Evolutionary conservation across 768 basidiomycete species (phyloP), one percentile per base, ranked within the genome.

Genomic region (Lactarius vividus): DNA sequence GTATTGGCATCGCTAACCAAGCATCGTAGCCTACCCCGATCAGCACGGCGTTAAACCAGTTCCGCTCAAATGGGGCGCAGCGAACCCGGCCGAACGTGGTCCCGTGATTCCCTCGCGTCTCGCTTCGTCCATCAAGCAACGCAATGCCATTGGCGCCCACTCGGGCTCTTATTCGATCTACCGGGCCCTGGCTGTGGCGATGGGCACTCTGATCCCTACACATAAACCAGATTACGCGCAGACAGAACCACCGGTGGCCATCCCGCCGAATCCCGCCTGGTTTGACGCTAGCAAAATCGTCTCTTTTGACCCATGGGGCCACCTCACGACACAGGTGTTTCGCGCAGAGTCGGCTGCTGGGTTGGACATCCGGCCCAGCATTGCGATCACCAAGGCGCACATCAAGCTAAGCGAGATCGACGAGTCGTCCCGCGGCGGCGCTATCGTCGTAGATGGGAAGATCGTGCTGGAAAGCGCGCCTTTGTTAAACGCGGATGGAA

Each of bases 361-460:
- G 0, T 77, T 97, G 63, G 96, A 98, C 75, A 82, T 95, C 42
- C 80, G 95, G 18, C 96, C 96, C 0, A 95, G 93, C 62, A 98
- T 98, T 71, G 91, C 94, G 1, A 85, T 96, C 59, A 98, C 96
- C 11, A 89, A 87, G 67, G 91, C 95, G 0, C 96, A 97, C 74
- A 86, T 98, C 81, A 98, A 98, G 82, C 82, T 98, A 75, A 88
- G 86, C 75, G 96, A 98, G 78, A 80, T 98, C 58, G 96, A 98
- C 75, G 91, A 92, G 57, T 81, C 87, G 1, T 87, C 86, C 33
- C 80, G 87, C 62, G 84, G 82, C 68, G 95, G 95, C 1, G 83
- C 86, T 20, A 76, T 98, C 46, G 74, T 66, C 8, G 78, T 96
- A 1, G 96, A 98, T 74, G 95, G 93, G 4, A 89, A 87, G 73